Evolutionary conservation across 2,329 filamentous ascomycete genomes (phyloP).

Genomic region (Cadophora sp.): DNA sequence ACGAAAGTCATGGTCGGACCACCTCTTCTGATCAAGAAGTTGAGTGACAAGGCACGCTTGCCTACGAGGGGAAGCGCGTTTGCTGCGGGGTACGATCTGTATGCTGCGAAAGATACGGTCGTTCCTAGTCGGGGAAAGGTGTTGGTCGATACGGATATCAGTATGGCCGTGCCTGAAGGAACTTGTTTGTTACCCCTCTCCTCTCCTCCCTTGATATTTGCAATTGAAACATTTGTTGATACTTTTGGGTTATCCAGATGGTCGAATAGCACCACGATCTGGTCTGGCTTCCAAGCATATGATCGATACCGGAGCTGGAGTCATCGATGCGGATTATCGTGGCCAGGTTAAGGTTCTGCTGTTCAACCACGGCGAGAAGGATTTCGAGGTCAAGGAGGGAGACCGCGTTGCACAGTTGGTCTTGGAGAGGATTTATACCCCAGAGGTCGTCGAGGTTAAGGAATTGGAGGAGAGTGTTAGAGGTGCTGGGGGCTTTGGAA

Average conservation of each 20-base stretch:
- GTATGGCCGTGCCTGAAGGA: constrained; percentile 86
- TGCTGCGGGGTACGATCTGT: constrained; percentile 94
- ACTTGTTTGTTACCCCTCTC: constrained; percentile 70
- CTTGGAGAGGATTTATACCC: constrained; percentile 92
- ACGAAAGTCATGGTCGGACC: constrained; percentile 35
- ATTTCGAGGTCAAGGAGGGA: constrained; percentile 83
- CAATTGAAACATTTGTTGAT: neutral
- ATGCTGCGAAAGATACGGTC: constrained; percentile 74
- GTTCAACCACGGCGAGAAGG: constrained; percentile 86
- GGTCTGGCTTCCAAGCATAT: constrained; percentile 92
- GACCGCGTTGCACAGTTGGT: constrained; percentile 95
- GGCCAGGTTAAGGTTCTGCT: constrained; percentile 93
- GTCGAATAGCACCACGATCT: constrained; percentile 88
- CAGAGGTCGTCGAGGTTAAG: constrained; percentile 87
- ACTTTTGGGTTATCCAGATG: constrained; percentile 61
- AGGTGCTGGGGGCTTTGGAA: constrained; percentile 90
- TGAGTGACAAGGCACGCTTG: constrained; percentile 77
- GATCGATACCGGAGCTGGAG: constrained; percentile 94
- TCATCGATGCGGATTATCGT: constrained; percentile 97
- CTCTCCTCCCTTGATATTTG: constrained; percentile 14
- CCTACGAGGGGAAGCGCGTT: constrained; percentile 90
- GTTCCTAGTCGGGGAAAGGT: constrained; percentile 85
- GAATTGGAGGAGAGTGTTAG: constrained; percentile 89
- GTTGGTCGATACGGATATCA: constrained; percentile 88
- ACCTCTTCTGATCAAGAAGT: constrained; percentile 73